phyloP scores from a whole-genome alignment of 192 early-diverging fungal genomes.

The Coemansia sp. region DNA sequence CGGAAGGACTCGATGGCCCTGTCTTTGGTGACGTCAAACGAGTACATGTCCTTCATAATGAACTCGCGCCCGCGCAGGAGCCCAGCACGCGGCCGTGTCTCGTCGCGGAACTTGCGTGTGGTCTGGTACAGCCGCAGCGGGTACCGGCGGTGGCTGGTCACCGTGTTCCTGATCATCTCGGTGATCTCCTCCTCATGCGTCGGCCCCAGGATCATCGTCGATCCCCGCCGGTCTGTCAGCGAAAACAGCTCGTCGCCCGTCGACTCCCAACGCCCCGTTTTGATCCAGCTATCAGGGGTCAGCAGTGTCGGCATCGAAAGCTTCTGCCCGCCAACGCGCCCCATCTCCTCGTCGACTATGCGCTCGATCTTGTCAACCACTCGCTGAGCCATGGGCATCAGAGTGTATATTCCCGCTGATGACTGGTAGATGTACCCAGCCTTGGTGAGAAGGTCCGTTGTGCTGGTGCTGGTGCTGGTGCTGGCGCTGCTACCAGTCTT shows the following conservation, averaged over 20 bases:
- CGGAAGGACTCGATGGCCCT: constrained; percentile 76
- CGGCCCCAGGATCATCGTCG: constrained; percentile 72
- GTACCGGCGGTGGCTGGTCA: constrained; percentile 69
- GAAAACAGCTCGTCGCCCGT: constrained; percentile 71
- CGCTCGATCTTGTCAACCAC: constrained; percentile 71
- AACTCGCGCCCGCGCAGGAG: constrained; percentile 87
- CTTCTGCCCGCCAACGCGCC: constrained; percentile 71
- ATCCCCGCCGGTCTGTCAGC: constrained; percentile 73
- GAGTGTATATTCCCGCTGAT: constrained; percentile 77
- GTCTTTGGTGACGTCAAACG: constrained; percentile 73
- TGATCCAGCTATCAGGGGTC: constrained; percentile 70
- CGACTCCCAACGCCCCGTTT: constrained; percentile 75
- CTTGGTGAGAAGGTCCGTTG: constrained; percentile 39
- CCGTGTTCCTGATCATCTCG: constrained; percentile 62
- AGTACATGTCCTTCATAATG: constrained; percentile 96
- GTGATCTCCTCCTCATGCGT: constrained; percentile 96
- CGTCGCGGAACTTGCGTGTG: constrained; percentile 83
- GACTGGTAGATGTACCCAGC: constrained; percentile 68
- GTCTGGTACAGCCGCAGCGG: constrained; percentile 89
- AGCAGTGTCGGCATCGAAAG: constrained; percentile 70
- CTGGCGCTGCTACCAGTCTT: too few relatives aligned
- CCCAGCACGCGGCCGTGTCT: constrained; percentile 78
- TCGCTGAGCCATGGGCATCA: constrained; percentile 80
- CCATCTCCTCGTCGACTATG: constrained; percentile 84
- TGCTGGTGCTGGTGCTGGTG: neutral